Evolutionary conservation across 2,329 filamentous ascomycete species (phyloP), one percentile per base, ranked within the genome.

Genomic region (Xylariaceae sp.): DNA sequence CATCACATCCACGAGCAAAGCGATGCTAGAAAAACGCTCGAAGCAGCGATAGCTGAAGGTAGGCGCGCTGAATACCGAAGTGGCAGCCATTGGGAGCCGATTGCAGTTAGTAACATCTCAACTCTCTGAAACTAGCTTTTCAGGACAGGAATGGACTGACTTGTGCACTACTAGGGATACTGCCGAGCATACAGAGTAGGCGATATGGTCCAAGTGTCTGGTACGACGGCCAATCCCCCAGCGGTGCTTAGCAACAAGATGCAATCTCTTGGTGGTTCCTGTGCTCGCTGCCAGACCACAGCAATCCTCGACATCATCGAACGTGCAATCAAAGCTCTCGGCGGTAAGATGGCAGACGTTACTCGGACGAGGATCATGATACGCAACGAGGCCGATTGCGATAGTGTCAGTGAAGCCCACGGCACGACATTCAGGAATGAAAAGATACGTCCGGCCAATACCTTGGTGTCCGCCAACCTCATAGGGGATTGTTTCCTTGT

Each of bases 161-260:
- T n/a, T n/a, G n/a, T n/a, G n/a, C n/a, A n/a, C n/a, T n/a, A n/a
- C n/a, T n/a, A n/a, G n/a, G 59, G 60, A 11, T 64, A 63, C 47
- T 63, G 49, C 22, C 56, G 62, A 21, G 62, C 63, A 5, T 56
- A 63, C 3, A 55, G 63, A 6, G 52, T 48, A 2, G 55, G 53
- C 11, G 49, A 57, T 37, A 36, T 23, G 7, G 58, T 64, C 17
- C 57, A 50, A 3, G 44, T 65, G 16, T 63, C 62, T 1, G 61
- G 62, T 12, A 64, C 63, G 11, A n/a, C 63, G 6, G 60, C 63
- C 16, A 63, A 60, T n/a, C n/a, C n/a, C n/a, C n/a, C n/a, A n/a
- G n/a, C 36, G 50, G 52, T n/a, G n/a, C n/a, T n/a, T n/a, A n/a
- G n/a, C n/a, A n/a, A n/a, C n/a, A n/a, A n/a, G n/a, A n/a, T n/a